Percentiles rank a stretch among this genome's conserved stretches.
Conservation (phyloP, 1,284 basidiomycete genomes). For the Macrocystidia cucumis region DNA sequence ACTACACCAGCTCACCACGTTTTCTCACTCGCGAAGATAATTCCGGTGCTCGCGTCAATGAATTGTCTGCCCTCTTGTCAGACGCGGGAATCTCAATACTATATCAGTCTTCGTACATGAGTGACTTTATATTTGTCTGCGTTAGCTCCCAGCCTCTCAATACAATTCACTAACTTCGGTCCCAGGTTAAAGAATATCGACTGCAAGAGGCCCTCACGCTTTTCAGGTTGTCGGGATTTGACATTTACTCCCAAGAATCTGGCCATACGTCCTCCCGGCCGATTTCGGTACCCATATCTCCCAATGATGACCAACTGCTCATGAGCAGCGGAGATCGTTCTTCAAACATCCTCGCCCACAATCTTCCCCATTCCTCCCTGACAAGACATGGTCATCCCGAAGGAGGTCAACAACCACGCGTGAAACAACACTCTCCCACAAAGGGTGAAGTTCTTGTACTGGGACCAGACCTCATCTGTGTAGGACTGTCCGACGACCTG, state of each 20-base stretch:
- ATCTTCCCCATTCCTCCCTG: not conserved
- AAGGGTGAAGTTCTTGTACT: slow-evolving; percentile 42
- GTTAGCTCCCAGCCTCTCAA: slow-evolving; percentile 1
- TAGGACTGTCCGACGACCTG: slow-evolving; percentile 51
- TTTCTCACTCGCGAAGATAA: too few species aligned
- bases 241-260: slow-evolving; percentile 47
- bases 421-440: slow-evolving; percentile 40
- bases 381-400: not conserved
- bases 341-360: not conserved
- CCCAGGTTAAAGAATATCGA: slow-evolving; percentile 58
- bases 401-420: slow-evolving; percentile 1
- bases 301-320: slow-evolving; percentile 27
- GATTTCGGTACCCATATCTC: slow-evolving; percentile 25
- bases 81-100: slow-evolving; percentile 77
- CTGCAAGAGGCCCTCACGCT: slow-evolving; percentile 55
- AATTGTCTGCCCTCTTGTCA: slow-evolving; percentile 73
- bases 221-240: slow-evolving; percentile 55
- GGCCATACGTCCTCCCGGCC: slow-evolving; percentile 26
- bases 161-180: slow-evolving; percentile 5
- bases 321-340: slow-evolving; percentile 7
- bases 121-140: slow-evolving; percentile 77
- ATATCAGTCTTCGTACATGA: slow-evolving; percentile 81
- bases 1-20: not conserved
- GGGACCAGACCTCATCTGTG: slow-evolving; percentile 45
- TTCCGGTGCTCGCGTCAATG: slow-evolving; percentile 67